Evolutionary conservation across 1,284 basidiomycete species (phyloP).

Genomic region (Athelia psychrophila): DNA sequence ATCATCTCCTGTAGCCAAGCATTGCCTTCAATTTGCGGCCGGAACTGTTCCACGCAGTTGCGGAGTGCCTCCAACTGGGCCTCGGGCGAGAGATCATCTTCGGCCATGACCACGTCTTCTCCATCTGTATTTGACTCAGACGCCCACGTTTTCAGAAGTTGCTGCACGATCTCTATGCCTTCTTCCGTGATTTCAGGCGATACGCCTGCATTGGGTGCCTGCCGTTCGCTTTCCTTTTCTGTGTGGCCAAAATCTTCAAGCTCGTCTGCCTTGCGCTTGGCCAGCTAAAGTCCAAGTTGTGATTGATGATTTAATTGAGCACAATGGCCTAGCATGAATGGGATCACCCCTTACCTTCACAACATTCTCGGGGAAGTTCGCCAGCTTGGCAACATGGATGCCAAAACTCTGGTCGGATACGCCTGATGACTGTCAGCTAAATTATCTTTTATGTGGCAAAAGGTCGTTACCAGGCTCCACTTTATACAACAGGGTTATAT

Average conservation of each 20-base stretch:
- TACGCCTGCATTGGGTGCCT: slow-evolving; percentile 43
- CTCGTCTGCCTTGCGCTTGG: slow-evolving; percentile 94
- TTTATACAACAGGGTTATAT: slow-evolving; percentile 94
- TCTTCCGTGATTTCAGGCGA: slow-evolving; percentile 66
- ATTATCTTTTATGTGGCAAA: not conserved
- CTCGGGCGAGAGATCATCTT: slow-evolving; percentile 42
- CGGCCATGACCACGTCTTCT: slow-evolving; percentile 59
- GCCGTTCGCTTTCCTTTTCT: slow-evolving; percentile 32
- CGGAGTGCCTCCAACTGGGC: slow-evolving; percentile 67
- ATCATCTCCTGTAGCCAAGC: slow-evolving; percentile 74
- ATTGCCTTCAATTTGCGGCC: slow-evolving; percentile 69
- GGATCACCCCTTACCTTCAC: slow-evolving; percentile 63
- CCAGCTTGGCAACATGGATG: slow-evolving; percentile 96
- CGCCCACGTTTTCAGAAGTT: slow-evolving; percentile 79
- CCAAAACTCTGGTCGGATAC: slow-evolving; percentile 97
- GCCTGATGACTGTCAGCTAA: slow-evolving; percentile 34
- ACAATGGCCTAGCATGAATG: not conserved
- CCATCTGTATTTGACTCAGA: slow-evolving; percentile 34
- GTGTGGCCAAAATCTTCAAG: slow-evolving; percentile 88
- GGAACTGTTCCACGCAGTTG: slow-evolving; percentile 64
- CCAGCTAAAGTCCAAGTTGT: slow-evolving; percentile 62
- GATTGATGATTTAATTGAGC: not conserved
- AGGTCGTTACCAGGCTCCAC: slow-evolving; percentile 76
- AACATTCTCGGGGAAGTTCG: slow-evolving; percentile 94
- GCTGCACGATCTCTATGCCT: slow-evolving; percentile 80